A percentile compares a stretch with the other conserved stretches of the same genome.
Conservation (phyloP, 352 stramenopile genomes). For the Sclerospora graminicola region DNA sequence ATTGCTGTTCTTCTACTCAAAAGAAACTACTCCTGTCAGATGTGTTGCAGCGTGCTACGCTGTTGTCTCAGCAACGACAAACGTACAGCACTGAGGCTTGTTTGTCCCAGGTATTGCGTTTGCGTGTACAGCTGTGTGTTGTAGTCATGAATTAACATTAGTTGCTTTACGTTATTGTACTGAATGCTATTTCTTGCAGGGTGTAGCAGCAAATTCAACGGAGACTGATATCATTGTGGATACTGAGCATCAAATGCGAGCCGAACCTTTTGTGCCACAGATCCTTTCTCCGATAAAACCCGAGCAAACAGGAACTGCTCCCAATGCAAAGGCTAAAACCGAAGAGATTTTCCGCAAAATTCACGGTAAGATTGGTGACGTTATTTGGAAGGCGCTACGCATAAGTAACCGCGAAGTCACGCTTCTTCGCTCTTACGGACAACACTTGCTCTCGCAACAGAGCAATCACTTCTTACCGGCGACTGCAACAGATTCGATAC, state of each 20-base stretch:
- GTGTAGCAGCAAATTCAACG: conserved; percentile 3
- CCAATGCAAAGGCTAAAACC: conserved; percentile 11
- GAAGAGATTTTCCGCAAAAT: conserved; percentile 31
- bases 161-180: not conserved
- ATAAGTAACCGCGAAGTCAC: conserved; percentile 51
- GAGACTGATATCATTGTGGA: conserved; percentile 43
- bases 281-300: conserved; percentile 50
- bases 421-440: conserved; percentile 36
- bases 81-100: not conserved
- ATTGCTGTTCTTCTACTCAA: not conserved
- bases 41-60: conserved; percentile 47
- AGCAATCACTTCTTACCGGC: conserved; percentile 2
- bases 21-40: conserved; percentile 37
- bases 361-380: conserved; percentile 41
- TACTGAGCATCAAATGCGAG: conserved; percentile 45
- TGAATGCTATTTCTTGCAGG: not conserved
- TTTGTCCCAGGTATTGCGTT: conserved; percentile 11
- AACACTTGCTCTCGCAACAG: conserved; percentile 36
- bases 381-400: conserved; percentile 39
- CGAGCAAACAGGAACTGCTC: not conserved
- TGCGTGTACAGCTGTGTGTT: not conserved
- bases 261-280: conserved; percentile 38
- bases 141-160: not conserved
- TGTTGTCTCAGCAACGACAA: conserved; percentile 36
- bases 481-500: conserved; percentile 19